These are phyloP conservation scores for Cyathus striatus DNA, from an alignment of 768 basidiomycete genomes.

Conservation along the genomic window DNA sequence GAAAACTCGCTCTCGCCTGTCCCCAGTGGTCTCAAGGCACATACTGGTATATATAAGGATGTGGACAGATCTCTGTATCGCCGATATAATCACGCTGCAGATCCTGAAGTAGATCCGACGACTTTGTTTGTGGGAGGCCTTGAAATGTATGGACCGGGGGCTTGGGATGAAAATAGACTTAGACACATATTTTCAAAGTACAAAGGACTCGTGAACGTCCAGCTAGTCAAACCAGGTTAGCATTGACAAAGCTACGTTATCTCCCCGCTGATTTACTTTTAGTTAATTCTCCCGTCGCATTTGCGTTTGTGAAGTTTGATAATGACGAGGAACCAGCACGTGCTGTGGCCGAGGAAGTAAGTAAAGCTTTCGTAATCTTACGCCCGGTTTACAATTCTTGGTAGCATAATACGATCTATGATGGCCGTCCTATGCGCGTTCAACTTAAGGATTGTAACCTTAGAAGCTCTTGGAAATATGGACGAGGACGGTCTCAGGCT, in stretches of 20 bases:
- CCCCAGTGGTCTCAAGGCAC: no score
- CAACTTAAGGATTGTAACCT: constrained; percentile 69
- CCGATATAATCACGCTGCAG: constrained; percentile 8
- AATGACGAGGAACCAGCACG: constrained; percentile 58
- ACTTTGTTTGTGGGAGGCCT: constrained; percentile 78
- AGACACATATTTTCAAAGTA: constrained; percentile 55
- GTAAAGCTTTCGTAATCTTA: constrained; percentile 1
- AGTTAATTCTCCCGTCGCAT: constrained; percentile 66
- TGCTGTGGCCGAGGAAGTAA: constrained; percentile 63
- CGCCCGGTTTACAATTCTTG: constrained; percentile 4
- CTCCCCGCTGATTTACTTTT: no score
- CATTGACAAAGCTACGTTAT: no score
- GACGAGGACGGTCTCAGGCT: constrained; percentile 33
- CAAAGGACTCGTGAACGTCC: constrained; percentile 59
- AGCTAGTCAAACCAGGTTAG: constrained; percentile 63
- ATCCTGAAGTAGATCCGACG: constrained; percentile 52
- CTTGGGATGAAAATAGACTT: constrained; percentile 69
- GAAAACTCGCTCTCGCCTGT: no score
- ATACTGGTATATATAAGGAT: no score
- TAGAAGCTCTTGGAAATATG: constrained; percentile 44
- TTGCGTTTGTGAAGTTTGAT: constrained; percentile 74
- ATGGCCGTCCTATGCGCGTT: constrained; percentile 70
- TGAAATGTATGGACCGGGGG: constrained; percentile 53
- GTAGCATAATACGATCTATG: constrained; percentile 68
- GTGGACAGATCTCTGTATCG: no score